phyloP scores from a whole-genome alignment of 1,284 basidiomycete genomes.

The Vanrija sp. region DNA sequence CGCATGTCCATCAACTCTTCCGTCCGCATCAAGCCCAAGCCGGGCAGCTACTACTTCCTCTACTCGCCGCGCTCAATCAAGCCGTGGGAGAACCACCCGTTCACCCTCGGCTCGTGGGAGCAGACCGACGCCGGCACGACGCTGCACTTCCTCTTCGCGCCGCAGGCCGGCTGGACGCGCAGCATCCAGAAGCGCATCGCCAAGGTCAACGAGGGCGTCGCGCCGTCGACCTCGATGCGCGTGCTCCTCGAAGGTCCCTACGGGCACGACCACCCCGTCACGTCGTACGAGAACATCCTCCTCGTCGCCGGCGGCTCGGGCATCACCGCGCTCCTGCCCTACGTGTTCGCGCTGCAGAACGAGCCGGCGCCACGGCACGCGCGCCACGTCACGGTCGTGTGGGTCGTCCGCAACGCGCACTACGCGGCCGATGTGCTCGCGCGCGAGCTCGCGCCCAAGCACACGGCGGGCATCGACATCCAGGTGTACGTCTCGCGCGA shows the following conservation, averaged over 20 bases:
- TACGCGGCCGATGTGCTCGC: conserved; percentile 29
- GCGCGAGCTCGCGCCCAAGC: conserved; percentile 16
- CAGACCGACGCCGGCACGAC: conserved; percentile 2
- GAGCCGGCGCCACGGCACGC: background rate
- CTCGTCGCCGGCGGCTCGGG: conserved; percentile 33
- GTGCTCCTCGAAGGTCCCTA: conserved; percentile 39
- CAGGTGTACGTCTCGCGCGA: conserved; percentile 12
- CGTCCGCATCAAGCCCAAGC: conserved; percentile 13
- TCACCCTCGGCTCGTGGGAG: conserved; percentile 28
- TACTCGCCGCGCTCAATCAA: conserved; percentile 23
- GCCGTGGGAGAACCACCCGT: conserved; percentile 36
- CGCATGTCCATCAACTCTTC: conserved; percentile 23
- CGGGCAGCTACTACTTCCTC: conserved; percentile 33
- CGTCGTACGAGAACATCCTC: conserved; percentile 22
- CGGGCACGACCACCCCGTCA: conserved; percentile 20
- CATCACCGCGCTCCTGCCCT: conserved; percentile 31
- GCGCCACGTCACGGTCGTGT: conserved; percentile 18
- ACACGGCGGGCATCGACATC: conserved; percentile 4
- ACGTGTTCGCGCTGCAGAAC: conserved; percentile 17
- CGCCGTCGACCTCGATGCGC: background rate
- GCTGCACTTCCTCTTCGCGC: conserved; percentile 28
- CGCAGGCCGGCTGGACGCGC: conserved; percentile 22
- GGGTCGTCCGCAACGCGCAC: conserved; percentile 22
- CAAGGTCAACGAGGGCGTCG: background rate
- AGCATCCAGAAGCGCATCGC: background rate